These are phyloP conservation scores for Amanita rimosa DNA, from an alignment of 768 basidiomycete species.

Conservation along the genomic window DNA sequence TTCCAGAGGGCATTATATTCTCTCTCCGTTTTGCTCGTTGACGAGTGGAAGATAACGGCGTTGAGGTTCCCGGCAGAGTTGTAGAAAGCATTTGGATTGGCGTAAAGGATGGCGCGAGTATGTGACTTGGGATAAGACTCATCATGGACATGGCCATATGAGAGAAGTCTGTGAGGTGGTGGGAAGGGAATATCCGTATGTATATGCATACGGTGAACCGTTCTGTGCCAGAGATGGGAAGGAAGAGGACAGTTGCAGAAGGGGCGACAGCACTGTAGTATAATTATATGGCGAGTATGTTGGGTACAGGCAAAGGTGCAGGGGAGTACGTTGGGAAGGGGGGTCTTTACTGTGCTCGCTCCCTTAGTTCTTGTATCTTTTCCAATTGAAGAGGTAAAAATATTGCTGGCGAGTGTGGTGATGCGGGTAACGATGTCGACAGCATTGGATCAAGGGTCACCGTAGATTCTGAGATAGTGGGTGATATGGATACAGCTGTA, in stretches of 20 bases:
- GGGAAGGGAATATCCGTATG: not conserved
- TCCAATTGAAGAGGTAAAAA: not conserved
- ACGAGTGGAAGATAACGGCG: not conserved
- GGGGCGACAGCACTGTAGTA: not conserved
- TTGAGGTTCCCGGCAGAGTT: not conserved
- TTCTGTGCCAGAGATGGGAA: not conserved
- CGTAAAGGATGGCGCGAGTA: not conserved
- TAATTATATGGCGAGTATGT: not conserved
- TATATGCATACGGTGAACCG: not conserved
- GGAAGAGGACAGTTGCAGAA: not conserved
- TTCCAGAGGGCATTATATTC: too few species aligned
- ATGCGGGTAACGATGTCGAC: not conserved
- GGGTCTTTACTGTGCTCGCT: not conserved
- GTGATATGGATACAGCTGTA: slow-evolving; percentile 8
- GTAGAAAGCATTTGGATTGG: not conserved
- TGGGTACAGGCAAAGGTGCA: not conserved
- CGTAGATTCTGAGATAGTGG: not conserved
- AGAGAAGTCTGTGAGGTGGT: not conserved
- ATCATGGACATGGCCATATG: not conserved
- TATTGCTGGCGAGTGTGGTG: not conserved
- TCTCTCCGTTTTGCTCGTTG: not conserved
- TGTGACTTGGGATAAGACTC: not conserved
- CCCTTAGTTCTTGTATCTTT: not conserved
- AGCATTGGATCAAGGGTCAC: not conserved
- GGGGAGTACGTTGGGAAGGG: not conserved